Percentiles rank a stretch among this genome's conserved stretches.
Evolutionary conservation across 257 asterid genomes (phyloP).

Genomic region (Anisodus acutangulus): DNA sequence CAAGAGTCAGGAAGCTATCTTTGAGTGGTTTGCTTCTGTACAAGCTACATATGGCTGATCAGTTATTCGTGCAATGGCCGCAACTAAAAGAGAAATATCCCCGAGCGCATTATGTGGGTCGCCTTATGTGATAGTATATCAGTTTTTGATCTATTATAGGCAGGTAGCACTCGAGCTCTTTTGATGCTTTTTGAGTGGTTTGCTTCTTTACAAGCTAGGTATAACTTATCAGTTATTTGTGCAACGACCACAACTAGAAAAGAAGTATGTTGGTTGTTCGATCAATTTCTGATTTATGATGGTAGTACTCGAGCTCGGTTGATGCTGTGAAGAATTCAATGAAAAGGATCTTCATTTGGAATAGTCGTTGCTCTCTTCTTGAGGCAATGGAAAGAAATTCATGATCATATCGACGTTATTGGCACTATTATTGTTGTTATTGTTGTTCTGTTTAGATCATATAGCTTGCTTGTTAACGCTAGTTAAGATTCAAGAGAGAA

Average conservation of each 20-base stretch:
- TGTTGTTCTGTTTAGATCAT: neutral
- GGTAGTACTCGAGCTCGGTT: neutral
- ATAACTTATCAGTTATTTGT: conserved; percentile 89
- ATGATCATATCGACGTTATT: neutral
- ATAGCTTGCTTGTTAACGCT: neutral
- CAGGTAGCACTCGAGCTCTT: neutral
- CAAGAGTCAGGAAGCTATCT: conserved; percentile 87
- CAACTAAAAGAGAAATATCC: conserved; percentile 77
- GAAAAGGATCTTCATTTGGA: neutral
- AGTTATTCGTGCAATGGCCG: conserved; percentile 93
- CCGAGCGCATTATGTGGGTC: conserved; percentile 78
- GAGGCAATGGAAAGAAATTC: conserved; percentile 13
- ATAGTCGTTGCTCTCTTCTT: neutral
- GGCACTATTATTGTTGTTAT: neutral
- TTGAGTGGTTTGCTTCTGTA: conserved; percentile 83
- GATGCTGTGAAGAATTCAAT: neutral
- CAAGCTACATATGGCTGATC: conserved; percentile 82
- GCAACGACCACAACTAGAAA: conserved; percentile 87
- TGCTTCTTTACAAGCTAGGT: conserved; percentile 74
- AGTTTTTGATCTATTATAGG: neutral
- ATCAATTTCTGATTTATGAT: neutral
- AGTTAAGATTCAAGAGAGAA: neutral
- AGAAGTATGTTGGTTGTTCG: conserved; percentile 67
- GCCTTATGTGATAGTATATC: conserved; percentile 62
- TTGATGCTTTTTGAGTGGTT: conserved; percentile 42